Base-by-base conservation (phyloP, 129 eudicot genomes). In the Arctium minus region DNA sequence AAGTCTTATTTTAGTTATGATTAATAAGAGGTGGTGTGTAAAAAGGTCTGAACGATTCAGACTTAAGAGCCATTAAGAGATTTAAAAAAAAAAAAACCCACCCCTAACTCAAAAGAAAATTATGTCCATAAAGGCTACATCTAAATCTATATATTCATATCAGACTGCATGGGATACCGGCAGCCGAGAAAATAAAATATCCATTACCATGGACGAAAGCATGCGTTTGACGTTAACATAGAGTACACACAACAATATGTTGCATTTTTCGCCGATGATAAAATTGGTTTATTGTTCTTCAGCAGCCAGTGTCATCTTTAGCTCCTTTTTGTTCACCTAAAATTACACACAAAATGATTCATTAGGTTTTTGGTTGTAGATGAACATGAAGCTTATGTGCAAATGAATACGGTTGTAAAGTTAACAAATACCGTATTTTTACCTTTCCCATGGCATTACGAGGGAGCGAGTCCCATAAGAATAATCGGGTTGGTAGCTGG, bases 381-480 rank as follows among this genome's bases (percentile, higher is more conserved):
- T 13, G 70, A 56, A 72, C 33, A 65, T 46, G 12, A 37, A 44
- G 11, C 13, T 8, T 3, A 37, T 37, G 40, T 37, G 40, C 40
- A 11, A 46, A 46, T 46, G 56, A 46, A 46, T 46, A 46, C 2
- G 56, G 17, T 46, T 1, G 6, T 10, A 46, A 46, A 3, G 76
- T 31, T 5, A 11, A 80, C 10, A 36, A 73, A 29, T 13, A 56
- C 22, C 1, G 5, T 18, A 30, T 81, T 27, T 70, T 92, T 81
- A 96, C 99, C 97, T 96, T 96, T 82, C 99, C 98, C 99, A 96
- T 96, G 18, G 99, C 99, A 86, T 96, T 96, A 44, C 99, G 97
- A 75, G 99, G 99, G 88, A 96, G 81, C 1, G 90, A 89, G 15
- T 93, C 99, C 99, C 99, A 96, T 73, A 92, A 30, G 53, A 89